Evolutionary conservation across 768 basidiomycete genomes (phyloP).

Genomic region (Pleurotus eryngii): DNA sequence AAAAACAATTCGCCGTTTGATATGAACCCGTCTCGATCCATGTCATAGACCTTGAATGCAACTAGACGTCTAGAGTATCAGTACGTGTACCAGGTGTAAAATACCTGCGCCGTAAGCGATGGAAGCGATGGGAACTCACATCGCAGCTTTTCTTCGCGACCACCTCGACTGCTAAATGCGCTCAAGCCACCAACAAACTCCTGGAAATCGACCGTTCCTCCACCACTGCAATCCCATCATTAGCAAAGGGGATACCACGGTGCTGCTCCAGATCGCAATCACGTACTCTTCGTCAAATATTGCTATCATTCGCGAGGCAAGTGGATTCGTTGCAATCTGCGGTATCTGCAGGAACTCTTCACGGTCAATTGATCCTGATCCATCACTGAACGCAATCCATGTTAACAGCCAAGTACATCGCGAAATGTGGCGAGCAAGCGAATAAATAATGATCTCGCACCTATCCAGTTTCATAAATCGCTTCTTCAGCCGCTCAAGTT

Average conservation of each 20-base stretch:
- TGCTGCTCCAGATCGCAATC: conserved; percentile 3
- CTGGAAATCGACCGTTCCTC: conserved; percentile 98
- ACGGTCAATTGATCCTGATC: conserved; percentile 95
- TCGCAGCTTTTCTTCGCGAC: conserved; percentile 92
- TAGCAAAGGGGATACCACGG: not conserved
- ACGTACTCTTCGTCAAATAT: conserved; percentile 99
- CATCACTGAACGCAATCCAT: conserved; percentile 56
- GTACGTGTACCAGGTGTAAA: not conserved
- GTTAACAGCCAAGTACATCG: not conserved
- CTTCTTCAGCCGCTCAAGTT: conserved; percentile 95
- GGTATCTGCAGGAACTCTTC: conserved; percentile 99
- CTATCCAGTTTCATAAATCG: conserved; percentile 99
- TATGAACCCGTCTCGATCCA: conserved; percentile 96
- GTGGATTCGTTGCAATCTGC: conserved; percentile 95
- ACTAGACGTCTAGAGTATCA: conserved; percentile 44
- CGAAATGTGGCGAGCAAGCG: not conserved
- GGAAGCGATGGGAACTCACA: conserved; percentile 51
- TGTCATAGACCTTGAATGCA: conserved; percentile 99
- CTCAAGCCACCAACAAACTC: conserved; percentile 98
- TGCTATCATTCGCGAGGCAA: conserved; percentile 97
- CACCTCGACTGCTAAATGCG: conserved; percentile 96
- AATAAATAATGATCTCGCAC: conserved; percentile 36
- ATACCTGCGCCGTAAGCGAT: conserved; percentile 1
- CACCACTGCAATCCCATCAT: conserved; percentile 60
- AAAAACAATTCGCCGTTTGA: conserved; percentile 98